phyloP scores from a whole-genome alignment of 2,329 filamentous ascomycete species.

The Colletotrichum spaethianum region DNA sequence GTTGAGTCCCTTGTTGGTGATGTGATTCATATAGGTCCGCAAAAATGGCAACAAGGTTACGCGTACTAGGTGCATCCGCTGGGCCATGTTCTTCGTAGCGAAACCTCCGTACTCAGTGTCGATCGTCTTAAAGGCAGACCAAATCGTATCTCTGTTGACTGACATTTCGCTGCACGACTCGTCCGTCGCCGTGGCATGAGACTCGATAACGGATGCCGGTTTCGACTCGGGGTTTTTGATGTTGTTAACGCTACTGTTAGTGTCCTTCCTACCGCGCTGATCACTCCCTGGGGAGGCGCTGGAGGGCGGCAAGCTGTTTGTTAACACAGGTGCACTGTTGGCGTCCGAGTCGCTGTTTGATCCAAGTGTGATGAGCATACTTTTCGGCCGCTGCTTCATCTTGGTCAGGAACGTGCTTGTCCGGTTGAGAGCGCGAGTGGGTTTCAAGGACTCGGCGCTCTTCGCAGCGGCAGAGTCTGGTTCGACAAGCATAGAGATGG shows the following conservation, averaged over 20 bases:
- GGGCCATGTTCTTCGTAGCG: slow-evolving; percentile 77
- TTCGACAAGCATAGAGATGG: slow-evolving; percentile 46
- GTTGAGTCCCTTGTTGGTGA: slow-evolving; percentile 74
- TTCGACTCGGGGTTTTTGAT: slow-evolving; percentile 42
- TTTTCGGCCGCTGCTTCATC: slow-evolving; percentile 63
- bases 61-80: slow-evolving; percentile 84
- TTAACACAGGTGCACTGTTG: slow-evolving; percentile 59
- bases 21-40: slow-evolving; percentile 76
- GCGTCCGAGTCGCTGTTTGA: slow-evolving; percentile 56
- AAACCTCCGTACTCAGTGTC: slow-evolving; percentile 70
- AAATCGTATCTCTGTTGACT: slow-evolving; percentile 65
- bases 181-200: slow-evolving; percentile 56
- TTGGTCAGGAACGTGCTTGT: slow-evolving; percentile 66
- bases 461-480: slow-evolving; percentile 48
- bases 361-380: slow-evolving; percentile 57
- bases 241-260: slow-evolving; percentile 4
- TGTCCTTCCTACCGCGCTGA: slow-evolving; percentile 21
- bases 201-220: slow-evolving; percentile 55
- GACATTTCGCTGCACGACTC: slow-evolving; percentile 63
- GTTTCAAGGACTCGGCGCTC: slow-evolving; percentile 54
- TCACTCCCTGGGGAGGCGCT: slow-evolving; percentile 44
- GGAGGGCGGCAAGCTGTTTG: slow-evolving; percentile 60
- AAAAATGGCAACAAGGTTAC: slow-evolving; percentile 83
- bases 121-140: slow-evolving; percentile 68
- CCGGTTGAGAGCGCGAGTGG: slow-evolving; percentile 57